Conservation (phyloP, 495 filamentous ascomycete genomes). For the Penicillium turbatum region DNA sequence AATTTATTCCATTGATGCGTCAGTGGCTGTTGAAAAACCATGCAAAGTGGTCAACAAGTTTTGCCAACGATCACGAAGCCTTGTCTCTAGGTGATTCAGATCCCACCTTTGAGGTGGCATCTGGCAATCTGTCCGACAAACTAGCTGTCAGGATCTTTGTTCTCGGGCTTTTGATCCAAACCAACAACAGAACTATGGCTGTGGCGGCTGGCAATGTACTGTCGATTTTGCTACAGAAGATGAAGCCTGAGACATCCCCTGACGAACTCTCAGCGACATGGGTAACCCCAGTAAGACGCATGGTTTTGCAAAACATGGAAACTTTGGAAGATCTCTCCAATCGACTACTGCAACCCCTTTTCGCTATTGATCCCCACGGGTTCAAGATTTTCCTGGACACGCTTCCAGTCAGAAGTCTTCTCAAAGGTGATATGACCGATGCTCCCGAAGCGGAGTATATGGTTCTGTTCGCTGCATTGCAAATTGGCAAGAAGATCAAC, state of each 20-base stretch:
- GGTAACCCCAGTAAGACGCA: conserved; percentile 35
- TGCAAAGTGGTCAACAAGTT: conserved; percentile 27
- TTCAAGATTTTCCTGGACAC: conserved; percentile 54
- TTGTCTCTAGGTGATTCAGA: conserved; percentile 21
- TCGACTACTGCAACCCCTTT: conserved; percentile 69
- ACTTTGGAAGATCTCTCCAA: conserved; percentile 61
- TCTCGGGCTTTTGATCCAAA: conserved; percentile 36
- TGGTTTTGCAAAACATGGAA: conserved; percentile 45
- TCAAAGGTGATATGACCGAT: conserved; percentile 38
- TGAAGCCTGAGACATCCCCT: conserved; percentile 25
- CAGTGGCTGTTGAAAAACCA: conserved; percentile 33
- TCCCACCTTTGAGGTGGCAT: conserved; percentile 10
- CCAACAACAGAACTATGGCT: conserved; percentile 52
- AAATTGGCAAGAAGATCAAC: conserved; percentile 74
- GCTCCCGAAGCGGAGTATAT: conserved; percentile 50
- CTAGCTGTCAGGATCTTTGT: conserved; percentile 31
- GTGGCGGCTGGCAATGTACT: conserved; percentile 62
- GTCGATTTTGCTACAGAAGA: conserved; percentile 51
- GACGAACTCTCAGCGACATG: conserved; percentile 27
- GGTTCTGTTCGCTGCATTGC: conserved; percentile 63
- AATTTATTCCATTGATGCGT: conserved; percentile 29
- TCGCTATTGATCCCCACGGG: conserved; percentile 52
- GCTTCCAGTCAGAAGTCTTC: conserved; percentile 37
- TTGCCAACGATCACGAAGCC: conserved; percentile 30
- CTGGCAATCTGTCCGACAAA: conserved; percentile 8